Conservation (phyloP, 345 rosid genomes). For the Acer saccharum region DNA sequence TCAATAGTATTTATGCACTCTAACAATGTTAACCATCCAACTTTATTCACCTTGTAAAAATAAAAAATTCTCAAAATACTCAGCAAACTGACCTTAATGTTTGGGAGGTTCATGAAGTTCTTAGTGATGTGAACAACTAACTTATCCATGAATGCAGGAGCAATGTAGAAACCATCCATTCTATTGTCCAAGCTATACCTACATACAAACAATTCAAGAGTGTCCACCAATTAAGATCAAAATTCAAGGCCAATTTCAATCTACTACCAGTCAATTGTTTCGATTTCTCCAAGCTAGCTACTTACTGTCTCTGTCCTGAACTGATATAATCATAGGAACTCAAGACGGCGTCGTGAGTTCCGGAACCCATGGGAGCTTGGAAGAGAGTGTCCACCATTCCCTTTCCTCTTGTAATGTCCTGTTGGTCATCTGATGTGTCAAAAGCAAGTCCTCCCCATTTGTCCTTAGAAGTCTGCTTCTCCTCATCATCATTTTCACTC, state of each 20-base stretch:
- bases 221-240: background rate
- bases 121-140: constrained; percentile 52
- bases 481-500: constrained; percentile 41
- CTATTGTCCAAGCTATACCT: constrained; percentile 44
- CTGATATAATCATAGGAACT: constrained; percentile 51
- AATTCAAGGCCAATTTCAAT: background rate
- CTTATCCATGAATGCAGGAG: constrained; percentile 64
- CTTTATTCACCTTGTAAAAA: background rate
- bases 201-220: background rate
- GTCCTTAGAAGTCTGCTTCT: constrained; percentile 47
- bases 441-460: constrained; percentile 45
- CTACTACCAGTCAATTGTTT: background rate
- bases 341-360: constrained; percentile 55
- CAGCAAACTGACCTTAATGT: constrained; percentile 41
- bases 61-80: background rate
- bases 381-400: constrained; percentile 57
- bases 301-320: constrained; percentile 53
- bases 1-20: too few relatives aligned
- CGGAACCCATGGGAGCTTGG: constrained; percentile 55
- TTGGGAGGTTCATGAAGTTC: constrained; percentile 59
- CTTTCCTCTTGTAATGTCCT: constrained; percentile 57
- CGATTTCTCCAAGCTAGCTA: background rate
- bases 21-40: background rate
- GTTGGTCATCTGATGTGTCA: constrained; percentile 53
- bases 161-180: constrained; percentile 58